Evolutionary conservation across 345 rosid genomes (phyloP).

Genomic region (Salix viminalis): DNA sequence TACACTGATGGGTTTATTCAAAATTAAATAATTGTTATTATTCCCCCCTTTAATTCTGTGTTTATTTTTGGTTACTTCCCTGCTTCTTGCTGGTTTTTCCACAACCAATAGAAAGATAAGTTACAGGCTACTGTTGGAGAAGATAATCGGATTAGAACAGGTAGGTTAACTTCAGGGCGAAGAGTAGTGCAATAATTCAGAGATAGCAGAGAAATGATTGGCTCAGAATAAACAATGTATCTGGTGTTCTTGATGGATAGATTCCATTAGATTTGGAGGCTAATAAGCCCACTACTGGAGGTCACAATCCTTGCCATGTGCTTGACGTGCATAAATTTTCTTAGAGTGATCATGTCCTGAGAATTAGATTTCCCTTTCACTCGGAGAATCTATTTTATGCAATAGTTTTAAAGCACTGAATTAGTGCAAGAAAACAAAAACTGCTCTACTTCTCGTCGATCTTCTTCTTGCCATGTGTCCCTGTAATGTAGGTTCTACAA

Average conservation of each 20-base stretch:
- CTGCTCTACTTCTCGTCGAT: conserved; percentile 1
- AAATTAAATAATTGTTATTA: too few species aligned
- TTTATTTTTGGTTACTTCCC: neutral
- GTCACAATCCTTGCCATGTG: conserved; percentile 15
- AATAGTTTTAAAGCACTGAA: neutral
- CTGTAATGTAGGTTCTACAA: neutral
- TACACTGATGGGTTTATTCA: too few species aligned
- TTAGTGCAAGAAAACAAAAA: conserved; percentile 11
- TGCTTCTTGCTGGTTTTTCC: neutral
- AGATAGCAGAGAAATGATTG: neutral
- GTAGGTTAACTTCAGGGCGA: neutral
- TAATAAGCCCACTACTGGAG: neutral
- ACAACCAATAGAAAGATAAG: neutral
- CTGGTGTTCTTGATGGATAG: conserved; percentile 5
- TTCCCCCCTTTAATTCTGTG: neutral
- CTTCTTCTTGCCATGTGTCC: neutral
- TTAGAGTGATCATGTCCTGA: neutral
- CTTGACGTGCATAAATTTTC: neutral
- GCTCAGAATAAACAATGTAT: neutral
- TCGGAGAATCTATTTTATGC: conserved; percentile 7
- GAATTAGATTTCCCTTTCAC: neutral
- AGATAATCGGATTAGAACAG: too few species aligned
- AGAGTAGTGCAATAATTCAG: neutral
- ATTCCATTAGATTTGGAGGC: neutral
- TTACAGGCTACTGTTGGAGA: neutral